Evolutionary conservation across 805 yeast genomes (phyloP), one percentile per base, ranked within the genome.

Genomic region (Isabelozyma gotoi): DNA sequence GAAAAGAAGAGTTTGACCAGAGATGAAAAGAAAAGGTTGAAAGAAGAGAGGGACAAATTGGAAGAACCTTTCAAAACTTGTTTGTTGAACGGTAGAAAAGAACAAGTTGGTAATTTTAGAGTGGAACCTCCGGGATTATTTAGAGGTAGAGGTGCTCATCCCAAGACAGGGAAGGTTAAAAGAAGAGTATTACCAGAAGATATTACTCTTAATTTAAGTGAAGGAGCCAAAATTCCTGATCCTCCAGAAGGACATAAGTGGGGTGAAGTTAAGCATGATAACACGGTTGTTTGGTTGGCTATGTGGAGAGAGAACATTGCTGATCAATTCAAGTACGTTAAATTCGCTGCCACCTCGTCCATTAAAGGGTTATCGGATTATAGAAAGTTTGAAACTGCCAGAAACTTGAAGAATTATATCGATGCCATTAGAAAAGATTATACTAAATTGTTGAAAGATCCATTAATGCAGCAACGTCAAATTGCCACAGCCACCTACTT

Each of bases 61-160:
- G 97, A 91, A 63, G 97, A 86, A 59, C 84, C 85, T 21, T 92
- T 73, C 67, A 88, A 87, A 57, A 81, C 77, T 19, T 92, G 98
- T 68, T 60, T 77, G 27, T 69, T 92, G 38, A 88, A 92, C 60
- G 97, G 97, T 14, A 78, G 96, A 52, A 85, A 79, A 56, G 97
- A 92, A 58, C 91, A 84, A 55, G 95, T 92, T 21, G 97, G 97
- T 18, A 92, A 92, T 61, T 92, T 92, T 63, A 75, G 92, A 58
- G 84, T 92, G 39, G 99, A 92, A 73, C 98, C 98, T 24, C 98
- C 99, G 0, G 97, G 96, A 2, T 70, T 92, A 43, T 92, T 91
- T 61, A 77, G 97, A 64, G 99, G 98, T 36, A 86, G 98, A 64
- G 98, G 97, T 57, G 90, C 92, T 0, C 98, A 91, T 63, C 98